Conservation (phyloP, 2,329 filamentous ascomycete species). For the Fusarium cicatricum region DNA sequence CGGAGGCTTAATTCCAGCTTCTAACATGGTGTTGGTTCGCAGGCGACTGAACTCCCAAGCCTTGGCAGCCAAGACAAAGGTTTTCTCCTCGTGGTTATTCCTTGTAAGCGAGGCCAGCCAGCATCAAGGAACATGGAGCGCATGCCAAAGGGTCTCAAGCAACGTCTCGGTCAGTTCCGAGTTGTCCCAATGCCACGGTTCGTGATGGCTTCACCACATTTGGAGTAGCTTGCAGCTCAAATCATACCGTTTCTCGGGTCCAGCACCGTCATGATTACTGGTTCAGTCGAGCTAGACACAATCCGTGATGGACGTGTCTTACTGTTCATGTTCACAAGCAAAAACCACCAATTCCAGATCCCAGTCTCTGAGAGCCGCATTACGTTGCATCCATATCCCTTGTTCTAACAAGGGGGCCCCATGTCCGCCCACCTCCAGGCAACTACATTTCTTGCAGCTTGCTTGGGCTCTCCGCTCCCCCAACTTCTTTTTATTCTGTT, state of each 20-base stretch:
- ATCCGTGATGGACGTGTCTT: not conserved
- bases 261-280: not conserved
- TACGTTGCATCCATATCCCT: constrained; percentile 19
- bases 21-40: not conserved
- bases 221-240: not conserved
- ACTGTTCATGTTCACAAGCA: no score
- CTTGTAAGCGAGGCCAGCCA: not conserved
- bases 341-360: not conserved
- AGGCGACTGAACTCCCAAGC: not conserved
- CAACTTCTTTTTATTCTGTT: constrained; percentile 24
- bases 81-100: not conserved
- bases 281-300: not conserved
- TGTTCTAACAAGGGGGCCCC: not conserved
- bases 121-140: not conserved
- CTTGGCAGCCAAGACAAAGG: not conserved
- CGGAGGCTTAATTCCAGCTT: no score
- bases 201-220: not conserved
- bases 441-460: constrained; percentile 20
- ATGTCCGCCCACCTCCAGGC: constrained; percentile 14
- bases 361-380: constrained; percentile 17
- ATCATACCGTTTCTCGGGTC: not conserved
- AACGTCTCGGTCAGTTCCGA: not conserved
- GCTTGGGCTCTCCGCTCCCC: no score
- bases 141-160: not conserved
- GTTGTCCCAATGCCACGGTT: not conserved